These are phyloP conservation scores for Colletotrichum liriopes DNA, from an alignment of 2,329 filamentous ascomycete species.

Conservation along the genomic window DNA sequence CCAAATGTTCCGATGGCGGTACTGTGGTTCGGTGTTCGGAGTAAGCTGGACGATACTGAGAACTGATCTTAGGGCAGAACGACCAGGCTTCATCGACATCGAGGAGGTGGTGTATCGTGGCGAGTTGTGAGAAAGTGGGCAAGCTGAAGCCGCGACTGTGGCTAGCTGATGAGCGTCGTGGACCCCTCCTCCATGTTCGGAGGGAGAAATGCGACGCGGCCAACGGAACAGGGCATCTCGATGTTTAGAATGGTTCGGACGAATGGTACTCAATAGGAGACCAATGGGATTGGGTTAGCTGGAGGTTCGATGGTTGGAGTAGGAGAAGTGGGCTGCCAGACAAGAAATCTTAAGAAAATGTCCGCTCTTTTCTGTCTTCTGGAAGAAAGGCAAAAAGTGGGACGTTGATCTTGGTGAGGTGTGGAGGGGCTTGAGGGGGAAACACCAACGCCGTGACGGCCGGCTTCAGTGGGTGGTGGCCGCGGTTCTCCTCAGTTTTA, in stretches of 20 bases:
- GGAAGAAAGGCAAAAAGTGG: slow-evolving; percentile 11
- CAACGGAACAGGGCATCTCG: neutral
- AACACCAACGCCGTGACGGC: neutral
- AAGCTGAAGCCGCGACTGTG: neutral
- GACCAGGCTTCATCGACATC: neutral
- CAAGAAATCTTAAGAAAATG: neutral
- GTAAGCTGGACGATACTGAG: neutral
- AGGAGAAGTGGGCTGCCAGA: neutral
- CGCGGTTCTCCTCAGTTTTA: neutral
- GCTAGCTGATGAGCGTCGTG: neutral
- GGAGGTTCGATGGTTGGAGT: neutral
- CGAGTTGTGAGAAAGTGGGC: neutral
- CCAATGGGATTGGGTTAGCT: neutral
- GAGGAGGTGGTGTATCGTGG: neutral
- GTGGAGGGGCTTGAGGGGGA: slow-evolving; percentile 1
- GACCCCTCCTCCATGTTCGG: neutral
- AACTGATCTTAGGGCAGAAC: neutral
- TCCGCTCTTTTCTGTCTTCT: slow-evolving; percentile 1
- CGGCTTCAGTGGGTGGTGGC: slow-evolving; percentile 1
- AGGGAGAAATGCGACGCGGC: neutral
- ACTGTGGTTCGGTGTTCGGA: slow-evolving; percentile 21
- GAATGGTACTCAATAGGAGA: neutral
- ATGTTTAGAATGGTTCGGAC: slow-evolving; percentile 6
- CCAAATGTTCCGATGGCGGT: slow-evolving; percentile 3
- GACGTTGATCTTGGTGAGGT: neutral